A percentile compares a stretch with the other conserved stretches of the same genome.
Evolutionary conservation across 495 filamentous ascomycete species (phyloP).

Genomic region (Talaromyces ruber): DNA sequence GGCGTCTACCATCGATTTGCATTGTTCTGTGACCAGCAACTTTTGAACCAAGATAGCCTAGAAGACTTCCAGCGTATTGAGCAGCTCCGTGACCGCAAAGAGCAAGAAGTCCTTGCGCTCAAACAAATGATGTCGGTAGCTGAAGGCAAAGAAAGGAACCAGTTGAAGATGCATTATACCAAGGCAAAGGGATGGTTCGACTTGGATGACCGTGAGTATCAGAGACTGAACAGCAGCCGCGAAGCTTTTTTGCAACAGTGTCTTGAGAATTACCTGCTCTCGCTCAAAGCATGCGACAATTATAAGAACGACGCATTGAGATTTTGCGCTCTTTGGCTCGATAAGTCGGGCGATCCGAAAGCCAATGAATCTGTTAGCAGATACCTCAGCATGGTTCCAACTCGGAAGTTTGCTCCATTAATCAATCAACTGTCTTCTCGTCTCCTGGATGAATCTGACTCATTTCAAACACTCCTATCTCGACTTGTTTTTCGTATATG

Average conservation of each 20-base stretch:
- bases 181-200: slow-evolving; percentile 85
- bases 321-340: slow-evolving; percentile 94
- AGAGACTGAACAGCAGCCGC: slow-evolving; percentile 63
- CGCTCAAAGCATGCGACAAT: slow-evolving; percentile 71
- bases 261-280: slow-evolving; percentile 90
- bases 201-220: slow-evolving; percentile 79
- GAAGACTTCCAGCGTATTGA: slow-evolving; percentile 80
- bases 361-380: slow-evolving; percentile 69
- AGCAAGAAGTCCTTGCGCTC: slow-evolving; percentile 63
- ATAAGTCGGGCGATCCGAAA: slow-evolving; percentile 59
- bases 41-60: slow-evolving; percentile 71
- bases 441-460: slow-evolving; percentile 55
- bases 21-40: slow-evolving; percentile 86
- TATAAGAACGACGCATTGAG: slow-evolving; percentile 85
- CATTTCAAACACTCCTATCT: slow-evolving; percentile 69
- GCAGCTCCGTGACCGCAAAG: slow-evolving; percentile 72
- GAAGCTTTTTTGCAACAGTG: slow-evolving; percentile 77
- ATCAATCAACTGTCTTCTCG: slow-evolving; percentile 96
- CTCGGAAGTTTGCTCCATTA: slow-evolving; percentile 80
- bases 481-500: slow-evolving; percentile 72
- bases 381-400: slow-evolving; percentile 65
- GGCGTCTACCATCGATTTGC: slow-evolving; percentile 92
- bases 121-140: slow-evolving; percentile 44
- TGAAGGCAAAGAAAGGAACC: slow-evolving; percentile 42
- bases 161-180: slow-evolving; percentile 29